Conservation (phyloP, 2,329 filamentous ascomycete genomes). For the Triangularia setosa region DNA sequence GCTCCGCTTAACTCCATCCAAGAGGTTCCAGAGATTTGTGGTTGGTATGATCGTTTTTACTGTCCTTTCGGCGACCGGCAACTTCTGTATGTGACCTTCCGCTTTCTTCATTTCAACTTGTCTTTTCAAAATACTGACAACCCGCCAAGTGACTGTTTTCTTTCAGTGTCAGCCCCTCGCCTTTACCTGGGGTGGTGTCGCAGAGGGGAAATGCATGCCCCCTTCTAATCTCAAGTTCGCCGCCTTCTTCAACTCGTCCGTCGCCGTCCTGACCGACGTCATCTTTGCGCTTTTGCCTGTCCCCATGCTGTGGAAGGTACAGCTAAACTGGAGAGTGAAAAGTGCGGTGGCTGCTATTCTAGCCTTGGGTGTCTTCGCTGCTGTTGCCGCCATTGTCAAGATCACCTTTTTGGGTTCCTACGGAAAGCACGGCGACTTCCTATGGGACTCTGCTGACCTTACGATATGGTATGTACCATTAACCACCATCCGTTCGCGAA, state of each 20-base stretch:
- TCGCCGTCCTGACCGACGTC: conserved; percentile 29
- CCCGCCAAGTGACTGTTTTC: conserved; percentile 25
- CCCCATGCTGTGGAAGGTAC: conserved; percentile 30
- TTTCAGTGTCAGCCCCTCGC: conserved; percentile 27
- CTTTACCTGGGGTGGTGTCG: conserved; percentile 23
- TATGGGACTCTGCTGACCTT: conserved; percentile 28
- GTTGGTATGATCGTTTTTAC: conserved; percentile 27
- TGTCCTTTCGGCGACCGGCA: conserved; percentile 25
- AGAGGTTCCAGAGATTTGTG: conserved; percentile 22
- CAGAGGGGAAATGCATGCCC: conserved; percentile 26
- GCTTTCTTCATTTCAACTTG: neutral
- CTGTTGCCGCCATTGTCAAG: conserved; percentile 28
- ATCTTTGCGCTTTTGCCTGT: conserved; percentile 29
- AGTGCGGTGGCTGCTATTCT: conserved; percentile 26
- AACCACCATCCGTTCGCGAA: neutral
- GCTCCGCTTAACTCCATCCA: conserved; percentile 26
- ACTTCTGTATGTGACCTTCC: conserved; percentile 20
- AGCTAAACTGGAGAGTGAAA: conserved; percentile 29
- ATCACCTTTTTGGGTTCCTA: conserved; percentile 26
- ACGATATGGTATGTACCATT: conserved; percentile 27
- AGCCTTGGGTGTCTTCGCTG: conserved; percentile 29
- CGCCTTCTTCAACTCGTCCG: conserved; percentile 28
- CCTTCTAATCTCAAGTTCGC: conserved; percentile 26
- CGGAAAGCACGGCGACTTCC: conserved; percentile 28
- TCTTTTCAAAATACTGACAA: neutral